phyloP scores from a whole-genome alignment of 345 rosid species.

The Bruguiera parviflora region DNA sequence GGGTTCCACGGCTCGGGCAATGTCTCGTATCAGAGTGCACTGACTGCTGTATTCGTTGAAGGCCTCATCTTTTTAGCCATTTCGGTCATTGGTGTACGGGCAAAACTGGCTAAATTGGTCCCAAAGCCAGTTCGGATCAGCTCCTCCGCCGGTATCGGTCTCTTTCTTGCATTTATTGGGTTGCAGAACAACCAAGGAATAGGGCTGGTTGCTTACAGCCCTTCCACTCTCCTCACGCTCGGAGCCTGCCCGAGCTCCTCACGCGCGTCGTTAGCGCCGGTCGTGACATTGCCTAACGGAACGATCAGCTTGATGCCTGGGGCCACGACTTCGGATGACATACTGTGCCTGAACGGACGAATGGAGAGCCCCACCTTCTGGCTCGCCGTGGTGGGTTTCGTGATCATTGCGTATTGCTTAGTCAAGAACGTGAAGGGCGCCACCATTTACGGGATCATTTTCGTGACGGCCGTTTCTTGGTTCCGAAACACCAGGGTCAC shows the following conservation, averaged over 20 bases:
- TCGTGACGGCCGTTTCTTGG: constrained; percentile 88
- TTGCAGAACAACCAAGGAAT: constrained; percentile 79
- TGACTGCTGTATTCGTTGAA: constrained; percentile 78
- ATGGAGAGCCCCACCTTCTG: constrained; percentile 89
- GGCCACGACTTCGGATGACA: constrained; percentile 59
- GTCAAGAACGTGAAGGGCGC: constrained; percentile 80
- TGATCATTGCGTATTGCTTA: constrained; percentile 76
- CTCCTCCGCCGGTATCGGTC: constrained; percentile 89
- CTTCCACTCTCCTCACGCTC: constrained; percentile 75
- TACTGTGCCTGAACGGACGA: constrained; percentile 49
- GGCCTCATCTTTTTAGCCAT: constrained; percentile 70
- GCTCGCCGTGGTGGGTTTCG: constrained; percentile 83
- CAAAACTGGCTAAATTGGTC: constrained; percentile 73
- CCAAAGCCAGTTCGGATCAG: constrained; percentile 94
- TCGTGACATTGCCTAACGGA: constrained; percentile 56
- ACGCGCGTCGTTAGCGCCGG: constrained; percentile 64
- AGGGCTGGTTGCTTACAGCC: constrained; percentile 76
- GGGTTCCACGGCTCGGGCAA: constrained; percentile 95
- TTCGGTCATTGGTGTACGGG: constrained; percentile 82
- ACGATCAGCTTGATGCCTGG: constrained; percentile 54
- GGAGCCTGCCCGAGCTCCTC: constrained; percentile 79
- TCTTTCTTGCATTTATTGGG: constrained; percentile 89
- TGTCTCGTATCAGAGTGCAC: constrained; percentile 64
- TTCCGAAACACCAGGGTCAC: constrained; percentile 78
- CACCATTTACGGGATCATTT: constrained; percentile 76